A percentile compares a stretch with the other conserved stretches of the same genome.
Evolutionary conservation across 306 rosid species (phyloP).

Genomic region (Delonix regia): DNA sequence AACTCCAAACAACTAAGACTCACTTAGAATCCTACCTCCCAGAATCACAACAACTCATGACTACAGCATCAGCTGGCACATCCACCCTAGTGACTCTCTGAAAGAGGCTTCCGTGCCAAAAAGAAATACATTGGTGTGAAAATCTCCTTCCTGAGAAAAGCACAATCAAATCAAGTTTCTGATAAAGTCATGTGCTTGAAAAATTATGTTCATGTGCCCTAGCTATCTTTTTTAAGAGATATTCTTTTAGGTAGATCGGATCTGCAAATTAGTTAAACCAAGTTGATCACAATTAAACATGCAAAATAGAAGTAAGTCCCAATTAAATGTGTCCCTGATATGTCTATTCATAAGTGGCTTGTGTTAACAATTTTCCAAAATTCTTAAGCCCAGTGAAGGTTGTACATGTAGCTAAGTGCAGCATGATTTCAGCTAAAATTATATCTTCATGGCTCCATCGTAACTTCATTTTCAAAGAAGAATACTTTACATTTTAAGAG

Average conservation of each 20-base stretch:
- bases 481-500: neutral
- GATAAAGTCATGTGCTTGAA: neutral
- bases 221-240: neutral
- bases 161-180: slow-evolving; percentile 23
- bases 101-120: slow-evolving; percentile 78
- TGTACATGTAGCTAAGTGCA: neutral
- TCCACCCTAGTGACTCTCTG: slow-evolving; percentile 40
- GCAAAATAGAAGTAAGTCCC: neutral
- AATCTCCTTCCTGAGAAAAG: slow-evolving; percentile 75
- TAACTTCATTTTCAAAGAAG: neutral
- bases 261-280: neutral
- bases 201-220: neutral
- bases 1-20: slow-evolving; percentile 9
- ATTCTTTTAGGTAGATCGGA: neutral
- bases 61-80: slow-evolving; percentile 18
- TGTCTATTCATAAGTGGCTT: neutral
- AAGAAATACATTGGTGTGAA: slow-evolving; percentile 98
- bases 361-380: neutral
- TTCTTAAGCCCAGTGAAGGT: neutral
- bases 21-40: neutral
- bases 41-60: slow-evolving; percentile 4
- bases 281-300: neutral
- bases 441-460: neutral
- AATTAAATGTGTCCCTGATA: neutral
- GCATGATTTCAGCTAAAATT: neutral